A percentile compares a stretch with the other conserved stretches of the same genome.
These are phyloP conservation scores for Fusarium sp. DNA, from an alignment of 2,329 filamentous ascomycete species.

Conservation along the genomic window DNA sequence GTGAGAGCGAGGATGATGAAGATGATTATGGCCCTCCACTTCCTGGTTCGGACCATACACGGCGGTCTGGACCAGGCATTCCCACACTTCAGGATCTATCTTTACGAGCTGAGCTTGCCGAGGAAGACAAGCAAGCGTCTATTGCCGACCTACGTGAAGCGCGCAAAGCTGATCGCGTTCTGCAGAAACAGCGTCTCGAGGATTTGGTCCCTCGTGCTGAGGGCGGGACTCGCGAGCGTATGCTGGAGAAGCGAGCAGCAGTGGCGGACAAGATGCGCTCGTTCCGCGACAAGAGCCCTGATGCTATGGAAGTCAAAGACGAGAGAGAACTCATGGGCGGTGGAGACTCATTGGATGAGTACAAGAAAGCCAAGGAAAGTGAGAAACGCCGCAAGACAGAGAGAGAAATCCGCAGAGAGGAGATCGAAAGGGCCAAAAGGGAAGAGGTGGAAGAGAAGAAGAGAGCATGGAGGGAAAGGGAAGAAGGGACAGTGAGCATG, in stretches of 20 bases:
- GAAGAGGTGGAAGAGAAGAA: slow-evolving; percentile 84
- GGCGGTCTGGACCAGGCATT: slow-evolving; percentile 64
- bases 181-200: slow-evolving; percentile 78
- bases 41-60: slow-evolving; percentile 37
- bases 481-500: slow-evolving; percentile 86
- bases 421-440: slow-evolving; percentile 75
- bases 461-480: slow-evolving; percentile 75
- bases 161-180: slow-evolving; percentile 70
- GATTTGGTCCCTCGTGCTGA: slow-evolving; percentile 86
- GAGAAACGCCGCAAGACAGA: slow-evolving; percentile 82
- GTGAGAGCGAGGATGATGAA: slow-evolving; percentile 52
- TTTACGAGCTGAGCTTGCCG: slow-evolving; percentile 60
- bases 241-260: slow-evolving; percentile 84
- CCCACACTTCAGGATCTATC: slow-evolving; percentile 80
- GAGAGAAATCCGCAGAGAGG: slow-evolving; percentile 82
- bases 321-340: slow-evolving; percentile 84
- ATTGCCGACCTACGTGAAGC: slow-evolving; percentile 66
- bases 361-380: slow-evolving; percentile 72
- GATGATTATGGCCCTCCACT: slow-evolving; percentile 64
- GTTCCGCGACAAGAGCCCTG: slow-evolving; percentile 75
- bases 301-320: slow-evolving; percentile 58
- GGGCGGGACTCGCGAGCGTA: slow-evolving; percentile 81
- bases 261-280: slow-evolving; percentile 76
- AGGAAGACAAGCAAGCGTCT: slow-evolving; percentile 61
- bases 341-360: slow-evolving; percentile 70